Evolutionary conservation across 2,329 filamentous ascomycete genomes (phyloP).

Genomic region (Colletotrichum noveboracense): DNA sequence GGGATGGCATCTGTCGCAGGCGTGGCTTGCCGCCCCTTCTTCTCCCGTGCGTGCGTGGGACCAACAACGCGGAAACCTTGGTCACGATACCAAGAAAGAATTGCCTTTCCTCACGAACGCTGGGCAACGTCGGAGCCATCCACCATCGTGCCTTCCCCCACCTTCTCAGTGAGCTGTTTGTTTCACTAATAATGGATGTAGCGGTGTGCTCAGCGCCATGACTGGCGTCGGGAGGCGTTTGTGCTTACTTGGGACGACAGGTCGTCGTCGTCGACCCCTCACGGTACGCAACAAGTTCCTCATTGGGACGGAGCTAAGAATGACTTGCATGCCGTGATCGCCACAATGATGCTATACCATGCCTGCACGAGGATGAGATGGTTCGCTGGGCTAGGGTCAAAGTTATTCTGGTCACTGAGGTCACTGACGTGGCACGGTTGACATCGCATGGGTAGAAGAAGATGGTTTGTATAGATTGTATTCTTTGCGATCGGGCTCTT

Average conservation of each 20-base stretch:
- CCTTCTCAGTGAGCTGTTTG: not conserved
- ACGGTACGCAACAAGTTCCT: not conserved
- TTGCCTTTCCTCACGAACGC: not conserved
- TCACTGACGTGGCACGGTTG: not conserved
- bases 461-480: not conserved
- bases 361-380: not conserved
- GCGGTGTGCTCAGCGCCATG: not conserved
- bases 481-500: not conserved
- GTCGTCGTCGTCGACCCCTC: not conserved
- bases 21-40: not conserved
- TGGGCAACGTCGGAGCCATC: not conserved
- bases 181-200: not conserved
- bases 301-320: not conserved
- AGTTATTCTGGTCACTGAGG: not conserved
- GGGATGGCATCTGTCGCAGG: slow-evolving; percentile 16
- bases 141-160: not conserved
- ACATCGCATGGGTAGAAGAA: not conserved
- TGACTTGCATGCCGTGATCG: not conserved
- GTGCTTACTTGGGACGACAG: not conserved
- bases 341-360: not conserved
- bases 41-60: not conserved
- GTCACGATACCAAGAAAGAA: not conserved
- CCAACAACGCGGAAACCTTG: not conserved
- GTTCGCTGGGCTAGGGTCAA: not conserved
- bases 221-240: not conserved